Conservation (phyloP, 1,139 yeast genomes). For the Geotrichum klebahnii region DNA sequence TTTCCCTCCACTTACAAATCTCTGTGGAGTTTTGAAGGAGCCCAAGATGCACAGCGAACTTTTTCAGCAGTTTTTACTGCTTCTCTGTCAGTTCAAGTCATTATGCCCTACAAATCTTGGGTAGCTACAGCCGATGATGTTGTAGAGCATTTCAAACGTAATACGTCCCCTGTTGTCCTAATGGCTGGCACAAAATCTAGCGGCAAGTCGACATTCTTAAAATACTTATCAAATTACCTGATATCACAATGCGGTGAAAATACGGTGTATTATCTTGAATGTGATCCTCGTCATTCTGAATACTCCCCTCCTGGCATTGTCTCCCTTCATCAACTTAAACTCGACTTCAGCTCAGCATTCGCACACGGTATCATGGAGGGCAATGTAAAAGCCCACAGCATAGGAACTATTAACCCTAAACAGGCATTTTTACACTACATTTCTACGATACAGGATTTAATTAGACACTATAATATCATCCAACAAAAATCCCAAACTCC, state of each 20-base stretch:
- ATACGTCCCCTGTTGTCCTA: slow-evolving; percentile 35
- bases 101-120: slow-evolving; percentile 32
- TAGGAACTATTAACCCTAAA: slow-evolving; percentile 73
- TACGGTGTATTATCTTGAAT: slow-evolving; percentile 53
- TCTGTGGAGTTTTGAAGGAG: slow-evolving; percentile 7
- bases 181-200: slow-evolving; percentile 67
- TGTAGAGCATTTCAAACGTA: slow-evolving; percentile 15
- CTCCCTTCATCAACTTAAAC: slow-evolving; percentile 39
- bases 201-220: slow-evolving; percentile 76
- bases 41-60: slow-evolving; percentile 8
- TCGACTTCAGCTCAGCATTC: slow-evolving; percentile 38
- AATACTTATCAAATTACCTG: slow-evolving; percentile 50
- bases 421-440: slow-evolving; percentile 61
- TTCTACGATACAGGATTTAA: slow-evolving; percentile 45
- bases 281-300: slow-evolving; percentile 93
- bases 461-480: slow-evolving; percentile 35
- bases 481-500: slow-evolving; percentile 31
- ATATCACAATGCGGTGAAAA: slow-evolving; percentile 24
- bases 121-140: slow-evolving; percentile 22
- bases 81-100: slow-evolving; percentile 22
- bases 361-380: slow-evolving; percentile 32
- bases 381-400: slow-evolving; percentile 44
- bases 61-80: slow-evolving; percentile 23
- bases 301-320: slow-evolving; percentile 66
- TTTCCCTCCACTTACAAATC: slow-evolving; percentile 41